Evolutionary conservation across 108 stramenopile species (phyloP).

Genomic region (Nitzschia sp.): DNA sequence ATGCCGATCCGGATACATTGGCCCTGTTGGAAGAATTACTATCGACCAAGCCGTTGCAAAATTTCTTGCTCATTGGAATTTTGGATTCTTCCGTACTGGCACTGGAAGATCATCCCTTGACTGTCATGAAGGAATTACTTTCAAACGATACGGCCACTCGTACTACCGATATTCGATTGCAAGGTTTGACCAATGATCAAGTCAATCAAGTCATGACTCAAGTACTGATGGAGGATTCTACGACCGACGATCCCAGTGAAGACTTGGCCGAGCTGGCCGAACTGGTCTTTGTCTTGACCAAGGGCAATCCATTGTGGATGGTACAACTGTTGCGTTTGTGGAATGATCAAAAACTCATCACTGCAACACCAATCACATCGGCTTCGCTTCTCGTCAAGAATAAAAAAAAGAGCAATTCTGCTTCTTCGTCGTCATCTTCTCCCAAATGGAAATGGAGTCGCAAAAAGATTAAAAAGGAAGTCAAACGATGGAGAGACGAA

Average conservation of each 20-base stretch:
- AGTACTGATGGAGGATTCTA: slow-evolving; percentile 1
- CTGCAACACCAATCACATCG: too few relatives aligned
- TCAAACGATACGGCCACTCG: neutral
- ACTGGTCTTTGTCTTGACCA: neutral
- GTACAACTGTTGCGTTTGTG: slow-evolving; percentile 8
- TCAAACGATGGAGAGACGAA: slow-evolving; percentile 16
- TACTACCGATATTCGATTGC: slow-evolving; percentile 9
- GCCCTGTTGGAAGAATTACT: slow-evolving; percentile 6
- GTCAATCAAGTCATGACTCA: slow-evolving; percentile 10
- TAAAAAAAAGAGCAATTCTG: too few relatives aligned
- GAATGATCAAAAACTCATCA: slow-evolving; percentile 10
- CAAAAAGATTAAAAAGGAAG: slow-evolving; percentile 12
- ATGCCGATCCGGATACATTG: slow-evolving; percentile 15
- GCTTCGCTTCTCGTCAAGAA: neutral
- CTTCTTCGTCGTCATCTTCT: too few relatives aligned
- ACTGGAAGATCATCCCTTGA: neutral
- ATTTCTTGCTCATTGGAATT: slow-evolving; percentile 22
- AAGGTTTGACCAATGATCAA: slow-evolving; percentile 6
- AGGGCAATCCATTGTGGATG: slow-evolving; percentile 22
- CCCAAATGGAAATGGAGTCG: slow-evolving; percentile 15
- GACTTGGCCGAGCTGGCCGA: slow-evolving; percentile 9
- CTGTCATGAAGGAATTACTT: neutral
- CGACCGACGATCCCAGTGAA: neutral
- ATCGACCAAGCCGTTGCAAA: slow-evolving; percentile 7
- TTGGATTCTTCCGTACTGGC: neutral